phyloP scores from a whole-genome alignment of 1,284 basidiomycete species.

The Cryptococcus maquisensis region DNA sequence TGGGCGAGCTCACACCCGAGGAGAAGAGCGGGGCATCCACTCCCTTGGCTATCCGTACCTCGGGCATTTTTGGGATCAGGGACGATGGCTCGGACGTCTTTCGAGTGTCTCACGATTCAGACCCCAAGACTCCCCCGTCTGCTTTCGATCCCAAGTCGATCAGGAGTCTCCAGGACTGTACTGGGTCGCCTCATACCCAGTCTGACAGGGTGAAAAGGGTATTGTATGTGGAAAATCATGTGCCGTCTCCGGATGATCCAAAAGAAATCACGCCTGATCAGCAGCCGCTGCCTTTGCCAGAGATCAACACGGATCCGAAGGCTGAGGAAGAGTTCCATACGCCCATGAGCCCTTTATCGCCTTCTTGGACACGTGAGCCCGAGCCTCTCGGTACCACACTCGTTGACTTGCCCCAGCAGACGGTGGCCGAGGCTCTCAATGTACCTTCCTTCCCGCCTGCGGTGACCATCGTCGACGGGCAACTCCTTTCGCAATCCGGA shows the following conservation, averaged over 20 bases:
- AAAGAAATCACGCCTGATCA: no score
- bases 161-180: conserved; percentile 2
- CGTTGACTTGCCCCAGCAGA: no score
- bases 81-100: conserved; percentile 31
- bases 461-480: background rate
- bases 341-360: no score
- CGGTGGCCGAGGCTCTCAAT: background rate
- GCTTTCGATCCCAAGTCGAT: background rate
- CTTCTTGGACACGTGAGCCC: no score
- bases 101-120: background rate
- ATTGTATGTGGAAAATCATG: conserved; percentile 23
- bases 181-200: conserved; percentile 9
- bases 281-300: no score
- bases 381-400: no score
- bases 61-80: conserved; percentile 30
- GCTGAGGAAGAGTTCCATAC: no score
- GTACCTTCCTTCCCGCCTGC: background rate
- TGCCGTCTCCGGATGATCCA: background rate
- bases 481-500: background rate
- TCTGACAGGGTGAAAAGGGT: conserved; percentile 10
- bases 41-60: conserved; percentile 18
- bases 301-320: no score
- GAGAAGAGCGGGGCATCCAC: conserved; percentile 1
- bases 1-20: background rate
- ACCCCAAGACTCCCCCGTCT: background rate